Evolutionary conservation across 331 rosid species (phyloP).

Genomic region (Cydonia oblonga): DNA sequence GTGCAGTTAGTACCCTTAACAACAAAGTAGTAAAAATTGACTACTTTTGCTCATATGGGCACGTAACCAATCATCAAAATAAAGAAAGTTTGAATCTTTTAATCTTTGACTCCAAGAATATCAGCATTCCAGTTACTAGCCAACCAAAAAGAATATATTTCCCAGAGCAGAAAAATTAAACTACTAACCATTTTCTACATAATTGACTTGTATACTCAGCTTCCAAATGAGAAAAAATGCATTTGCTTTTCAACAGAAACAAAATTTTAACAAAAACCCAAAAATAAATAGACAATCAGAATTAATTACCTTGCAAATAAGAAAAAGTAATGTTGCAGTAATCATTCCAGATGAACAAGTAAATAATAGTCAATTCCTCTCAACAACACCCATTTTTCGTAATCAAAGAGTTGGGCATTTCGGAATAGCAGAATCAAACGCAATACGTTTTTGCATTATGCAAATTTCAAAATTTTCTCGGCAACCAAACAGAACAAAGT

Average conservation of each 20-base stretch:
- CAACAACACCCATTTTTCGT: neutral
- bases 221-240: neutral
- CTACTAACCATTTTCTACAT: neutral
- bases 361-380: neutral
- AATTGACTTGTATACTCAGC: neutral
- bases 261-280: neutral
- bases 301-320: neutral
- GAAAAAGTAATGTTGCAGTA: neutral
- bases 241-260: neutral
- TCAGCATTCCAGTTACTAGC: neutral
- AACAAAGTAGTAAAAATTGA: constrained; percentile 8
- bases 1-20: constrained; percentile 1
- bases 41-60: neutral
- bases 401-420: neutral
- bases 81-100: neutral
- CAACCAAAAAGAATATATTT: neutral
- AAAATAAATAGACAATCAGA: neutral
- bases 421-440: neutral
- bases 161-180: neutral
- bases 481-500: constrained; percentile 15
- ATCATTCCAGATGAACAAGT: neutral
- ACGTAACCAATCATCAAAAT: constrained; percentile 1
- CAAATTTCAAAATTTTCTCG: constrained; percentile 1
- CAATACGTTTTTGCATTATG: neutral
- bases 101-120: neutral